Evolutionary conservation across 225 moss, liverwort and hornwort genomes (phyloP), one percentile per base, ranked within the genome.

Genomic region (Pleurozium schreberi): DNA sequence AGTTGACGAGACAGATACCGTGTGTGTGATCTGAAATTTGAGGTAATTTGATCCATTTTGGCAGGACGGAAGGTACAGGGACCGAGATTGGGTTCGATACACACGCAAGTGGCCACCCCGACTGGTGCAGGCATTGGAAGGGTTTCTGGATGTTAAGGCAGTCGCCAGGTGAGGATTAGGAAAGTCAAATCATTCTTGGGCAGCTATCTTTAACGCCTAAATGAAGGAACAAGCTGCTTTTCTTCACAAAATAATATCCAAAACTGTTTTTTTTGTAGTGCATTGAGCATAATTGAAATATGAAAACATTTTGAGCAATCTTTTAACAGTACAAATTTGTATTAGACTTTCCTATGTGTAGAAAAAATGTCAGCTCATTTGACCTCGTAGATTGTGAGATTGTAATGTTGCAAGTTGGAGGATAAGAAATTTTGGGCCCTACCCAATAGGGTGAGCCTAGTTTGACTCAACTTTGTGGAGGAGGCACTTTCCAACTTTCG

Each of bases 101-200:
- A 99, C 97, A 74, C 96, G 99, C 61, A 96, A 94, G 71, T 99
- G 99, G 99, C 99, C 99, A 69, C 99, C 99, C 20, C 93, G 96
- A 61, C 94, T 99, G 43, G 88, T 93, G 57, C 93, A 92, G 52
- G 96, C 96, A 55, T 82, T 99, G 84, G 96, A 95, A 90, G 95
- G 95, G 75, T 99, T 99, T 88, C 84, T 99, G 84, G 99, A 97
- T 78, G 93, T 99, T 1, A 99, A 97, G 86, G 89, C 93, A 50
- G 92, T 95, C 53, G 91, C 73, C 45, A 82, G 81, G 68, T 93
- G 81, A 90, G 40, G 20, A 22, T 50, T 16, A 60, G 43, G 87
- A 76, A 84, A 28, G 49, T n/a, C 40, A 11, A 18, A 40, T 11
- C n/a, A 19, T 67, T 53, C 53, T 53, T 67, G 52, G 36, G 18